Base-by-base conservation (phyloP, 176 grass and related monocot species). In the Carex kokanica region DNA sequence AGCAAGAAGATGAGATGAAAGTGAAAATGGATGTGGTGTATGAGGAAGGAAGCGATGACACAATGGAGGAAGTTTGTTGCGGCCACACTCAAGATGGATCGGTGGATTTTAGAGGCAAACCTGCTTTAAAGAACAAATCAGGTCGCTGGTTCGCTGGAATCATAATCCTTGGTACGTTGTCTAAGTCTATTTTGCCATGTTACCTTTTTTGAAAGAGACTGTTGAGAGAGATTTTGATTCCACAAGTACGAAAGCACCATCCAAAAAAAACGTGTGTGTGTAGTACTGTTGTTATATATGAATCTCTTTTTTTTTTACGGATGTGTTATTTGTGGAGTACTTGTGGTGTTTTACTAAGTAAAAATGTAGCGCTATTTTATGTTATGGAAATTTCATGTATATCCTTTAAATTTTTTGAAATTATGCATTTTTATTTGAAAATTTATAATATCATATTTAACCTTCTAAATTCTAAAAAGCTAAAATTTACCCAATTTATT, bases 101-200 rank as follows among this genome's bases (percentile, higher is more conserved):
- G 64, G 87, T 97, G 0, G 87, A 93, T 80, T 87, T 93, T 69
- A 91, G 86, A 80, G 94, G 94, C 5, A 86, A 78, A 1, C 89
- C 89, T 6, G 94, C 94, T 25, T 41, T 89, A 45, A 97, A 93
- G 85, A 85, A 83, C 52, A 93, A 78, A 60, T 91, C 94, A 4
- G 94, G 94, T 47, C 87, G 94, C 21, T 93, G 94, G 89, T 78
- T 93, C 3, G 89, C 94, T 72, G 91, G 91, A 34, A 87, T 73
- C 78, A 85, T 97, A 58, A 87, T 97, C 65, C 91, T 97, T 1
- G 89, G 94, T 97, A 91, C 85, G 49, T 78, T 53, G 60, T 87
- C 52, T 54, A 31, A 16, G 2, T 73, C 69, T 45, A 40, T 70
- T 5, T 43, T 43, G 23, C 25, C 47, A 27, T 7, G 32, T 25